Base-by-base conservation (phyloP, 176 grass and related monocot species). In the Pontederia crassipes region DNA sequence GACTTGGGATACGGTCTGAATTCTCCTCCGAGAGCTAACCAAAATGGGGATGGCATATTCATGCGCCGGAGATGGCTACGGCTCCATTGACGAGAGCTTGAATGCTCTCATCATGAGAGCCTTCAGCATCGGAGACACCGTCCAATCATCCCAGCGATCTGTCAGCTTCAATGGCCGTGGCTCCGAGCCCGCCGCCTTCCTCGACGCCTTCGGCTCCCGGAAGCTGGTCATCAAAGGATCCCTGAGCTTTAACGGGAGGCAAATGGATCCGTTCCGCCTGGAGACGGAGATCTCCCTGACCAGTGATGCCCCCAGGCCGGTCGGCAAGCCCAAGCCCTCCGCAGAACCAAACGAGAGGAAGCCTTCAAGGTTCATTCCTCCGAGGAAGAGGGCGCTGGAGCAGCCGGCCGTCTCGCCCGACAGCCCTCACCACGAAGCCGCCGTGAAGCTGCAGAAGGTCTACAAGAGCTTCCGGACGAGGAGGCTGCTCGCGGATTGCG, bases 391-490 rank as follows among this genome's bases (percentile, higher is more conserved):
- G 52, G 28, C 78, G 10, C 67, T 57, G n/a, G 48, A 82, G 62
- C 77, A 79, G 12, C 79, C 59, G 0, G 64, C 79, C 8, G 67
- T 81, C 27, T 74, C 57, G 29, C 81, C 78, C 18, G 65, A 83
- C 68, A 83, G 79, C 67, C 80, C 77, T 0, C 55, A 83, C 18
- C 79, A 95, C 17, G 76, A 89, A 65, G 77, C 73, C 57, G 90
- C 85, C 29, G 46, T 79, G 58, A 95, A 72, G 67, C 59, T 95
- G 40, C 90, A 95, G 58, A 95, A 95, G 74, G 71, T 95, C 46
- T 89, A 95, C 59, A 95, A 83, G 79, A 89, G 90, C 48, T 95
- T 95, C 57, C 77, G 85, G 53, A 95, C 85, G 28, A 95, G 89
- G 71, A 67, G 82, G 12, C 89, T 88, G 70, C 85, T 95, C 54